Evolutionary conservation across 2,329 filamentous ascomycete genomes (phyloP).

Genomic region (Ophiocordyceps camponoti-leonardi): DNA sequence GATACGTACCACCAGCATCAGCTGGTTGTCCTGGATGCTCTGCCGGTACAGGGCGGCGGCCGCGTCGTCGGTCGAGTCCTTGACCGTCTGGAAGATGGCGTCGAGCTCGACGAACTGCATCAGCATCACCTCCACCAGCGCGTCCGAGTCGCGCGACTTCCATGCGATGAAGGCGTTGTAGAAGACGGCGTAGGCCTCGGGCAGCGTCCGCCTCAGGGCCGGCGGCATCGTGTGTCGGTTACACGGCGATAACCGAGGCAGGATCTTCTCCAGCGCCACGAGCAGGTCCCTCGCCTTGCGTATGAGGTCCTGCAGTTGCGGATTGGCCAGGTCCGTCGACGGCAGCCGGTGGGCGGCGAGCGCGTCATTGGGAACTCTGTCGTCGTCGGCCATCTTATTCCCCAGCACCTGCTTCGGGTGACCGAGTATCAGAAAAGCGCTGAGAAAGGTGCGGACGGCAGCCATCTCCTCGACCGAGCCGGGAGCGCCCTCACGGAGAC

Average conservation of each 20-base stretch:
- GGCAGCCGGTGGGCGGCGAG: slow-evolving; percentile 15
- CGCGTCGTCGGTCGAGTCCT: slow-evolving; percentile 55
- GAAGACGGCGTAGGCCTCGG: slow-evolving; percentile 56
- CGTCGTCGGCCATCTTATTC: slow-evolving; percentile 45
- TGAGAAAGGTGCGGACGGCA: slow-evolving; percentile 58
- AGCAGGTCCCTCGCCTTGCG: slow-evolving; percentile 62
- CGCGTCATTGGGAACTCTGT: slow-evolving; percentile 32
- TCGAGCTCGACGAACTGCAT: slow-evolving; percentile 73
- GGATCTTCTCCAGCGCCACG: slow-evolving; percentile 58
- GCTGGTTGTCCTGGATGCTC: slow-evolving; percentile 66
- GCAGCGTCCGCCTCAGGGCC: slow-evolving; percentile 42
- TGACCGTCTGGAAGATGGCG: slow-evolving; percentile 69
- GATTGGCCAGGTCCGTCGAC: slow-evolving; percentile 35
- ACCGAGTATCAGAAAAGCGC: slow-evolving; percentile 62
- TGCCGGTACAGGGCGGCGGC: slow-evolving; percentile 62
- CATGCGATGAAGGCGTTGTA: slow-evolving; percentile 67
- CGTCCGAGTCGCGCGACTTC: slow-evolving; percentile 66
- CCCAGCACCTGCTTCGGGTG: slow-evolving; percentile 65
- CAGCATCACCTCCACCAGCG: slow-evolving; percentile 71
- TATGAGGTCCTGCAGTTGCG: slow-evolving; percentile 53
- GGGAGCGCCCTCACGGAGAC: slow-evolving; percentile 45
- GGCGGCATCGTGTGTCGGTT: slow-evolving; percentile 53
- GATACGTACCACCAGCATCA: slow-evolving; percentile 63
- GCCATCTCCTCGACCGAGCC: slow-evolving; percentile 52
- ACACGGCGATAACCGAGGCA: slow-evolving; percentile 45